Conservation (phyloP, 208 protist species). For the Leishmania martiniquensis region DNA sequence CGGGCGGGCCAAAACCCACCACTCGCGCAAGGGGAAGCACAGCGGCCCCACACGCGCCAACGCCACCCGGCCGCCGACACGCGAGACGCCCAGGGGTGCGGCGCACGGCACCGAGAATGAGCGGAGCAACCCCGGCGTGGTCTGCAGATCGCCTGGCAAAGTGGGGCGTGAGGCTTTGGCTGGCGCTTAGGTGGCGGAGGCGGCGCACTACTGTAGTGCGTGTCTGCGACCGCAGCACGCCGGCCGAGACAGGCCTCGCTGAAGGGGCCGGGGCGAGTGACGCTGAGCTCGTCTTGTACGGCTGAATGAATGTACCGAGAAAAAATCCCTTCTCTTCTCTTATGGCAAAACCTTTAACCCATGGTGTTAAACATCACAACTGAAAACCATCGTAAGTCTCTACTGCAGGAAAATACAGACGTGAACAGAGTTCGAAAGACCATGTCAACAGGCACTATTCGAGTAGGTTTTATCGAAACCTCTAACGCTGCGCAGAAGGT, state of each 20-base stretch:
- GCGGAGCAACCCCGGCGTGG: too few species aligned
- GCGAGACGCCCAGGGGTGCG: too few species aligned
- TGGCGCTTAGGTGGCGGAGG: not conserved
- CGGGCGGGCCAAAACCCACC: too few species aligned
- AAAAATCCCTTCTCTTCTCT: not conserved
- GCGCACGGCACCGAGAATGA: too few species aligned
- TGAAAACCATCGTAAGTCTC: not conserved
- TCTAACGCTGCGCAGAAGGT: constrained; percentile 44
- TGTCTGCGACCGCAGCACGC: not conserved
- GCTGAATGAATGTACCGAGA: not conserved
- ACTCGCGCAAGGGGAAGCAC: too few species aligned
- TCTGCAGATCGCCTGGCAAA: too few species aligned
- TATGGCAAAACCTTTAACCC: not conserved
- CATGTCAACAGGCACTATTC: constrained; percentile 28
- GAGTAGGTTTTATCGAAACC: constrained; percentile 48
- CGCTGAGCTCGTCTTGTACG: not conserved
- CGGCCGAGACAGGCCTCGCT: too few species aligned
- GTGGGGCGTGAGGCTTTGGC: not conserved
- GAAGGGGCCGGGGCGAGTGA: not conserved
- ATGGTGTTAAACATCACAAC: not conserved
- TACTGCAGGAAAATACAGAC: not conserved
- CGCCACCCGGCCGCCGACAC: too few species aligned
- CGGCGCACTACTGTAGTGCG: not conserved
- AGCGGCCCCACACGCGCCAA: too few species aligned
- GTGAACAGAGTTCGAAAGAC: not conserved